Evolutionary conservation across 2,329 filamentous ascomycete species (phyloP).

Genomic region (Diaporthe amygdali): DNA sequence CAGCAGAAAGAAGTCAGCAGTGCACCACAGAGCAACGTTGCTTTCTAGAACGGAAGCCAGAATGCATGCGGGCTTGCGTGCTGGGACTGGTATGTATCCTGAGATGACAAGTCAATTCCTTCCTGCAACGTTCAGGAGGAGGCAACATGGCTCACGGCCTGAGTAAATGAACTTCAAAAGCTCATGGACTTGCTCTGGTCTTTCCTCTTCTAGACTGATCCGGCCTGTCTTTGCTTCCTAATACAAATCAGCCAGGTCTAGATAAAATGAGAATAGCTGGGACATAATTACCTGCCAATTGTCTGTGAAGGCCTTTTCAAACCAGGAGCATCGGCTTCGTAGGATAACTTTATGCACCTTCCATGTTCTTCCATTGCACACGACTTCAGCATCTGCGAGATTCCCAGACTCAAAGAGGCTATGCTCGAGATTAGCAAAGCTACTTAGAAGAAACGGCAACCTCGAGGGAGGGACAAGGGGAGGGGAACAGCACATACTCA

Average conservation of each 20-base stretch:
- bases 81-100: background rate
- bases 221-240: background rate
- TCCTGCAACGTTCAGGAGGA: background rate
- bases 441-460: background rate
- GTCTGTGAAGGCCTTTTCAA: background rate
- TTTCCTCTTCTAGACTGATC: background rate
- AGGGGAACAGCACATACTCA: background rate
- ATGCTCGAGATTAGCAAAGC: background rate
- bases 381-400: background rate
- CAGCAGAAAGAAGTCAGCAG: constrained; percentile 6
- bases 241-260: background rate
- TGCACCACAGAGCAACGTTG: background rate
- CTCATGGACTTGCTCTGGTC: background rate
- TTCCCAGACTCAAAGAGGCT: background rate
- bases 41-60: background rate
- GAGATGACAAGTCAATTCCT: background rate
- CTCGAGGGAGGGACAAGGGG: background rate
- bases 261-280: background rate
- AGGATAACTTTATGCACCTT: background rate
- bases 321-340: background rate
- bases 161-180: background rate
- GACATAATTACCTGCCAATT: background rate
- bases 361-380: background rate
- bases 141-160: background rate
- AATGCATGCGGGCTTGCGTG: background rate